phyloP scores from a whole-genome alignment of 2,329 filamentous ascomycete species.

The Penicillium hordei region DNA sequence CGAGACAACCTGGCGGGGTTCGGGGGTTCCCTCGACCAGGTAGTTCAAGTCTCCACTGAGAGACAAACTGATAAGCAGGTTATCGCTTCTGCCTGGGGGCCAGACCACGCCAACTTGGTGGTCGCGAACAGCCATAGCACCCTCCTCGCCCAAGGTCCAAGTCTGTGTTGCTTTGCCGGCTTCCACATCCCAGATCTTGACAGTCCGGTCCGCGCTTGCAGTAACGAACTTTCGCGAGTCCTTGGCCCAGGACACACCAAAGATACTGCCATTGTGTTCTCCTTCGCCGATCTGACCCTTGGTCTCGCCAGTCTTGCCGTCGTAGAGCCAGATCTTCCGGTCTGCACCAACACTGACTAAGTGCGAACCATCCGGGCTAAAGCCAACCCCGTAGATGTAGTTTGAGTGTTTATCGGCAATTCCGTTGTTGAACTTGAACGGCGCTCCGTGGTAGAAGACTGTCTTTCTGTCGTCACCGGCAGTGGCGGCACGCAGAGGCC shows the following conservation, averaged over 20 bases:
- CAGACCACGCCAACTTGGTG: constrained; percentile 96
- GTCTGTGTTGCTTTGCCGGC: constrained; percentile 72
- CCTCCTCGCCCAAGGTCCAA: constrained; percentile 80
- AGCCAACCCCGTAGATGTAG: constrained; percentile 83
- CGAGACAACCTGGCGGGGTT: constrained; percentile 70
- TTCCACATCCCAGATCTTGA: constrained; percentile 91
- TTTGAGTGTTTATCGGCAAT: constrained; percentile 76
- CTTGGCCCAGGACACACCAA: constrained; percentile 83
- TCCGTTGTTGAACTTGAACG: constrained; percentile 94
- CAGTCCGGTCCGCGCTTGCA: constrained; percentile 88
- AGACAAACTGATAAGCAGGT: constrained; percentile 84
- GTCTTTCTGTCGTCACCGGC: constrained; percentile 86
- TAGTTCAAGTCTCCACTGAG: constrained; percentile 90
- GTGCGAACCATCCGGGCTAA: constrained; percentile 79
- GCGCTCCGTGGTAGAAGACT: constrained; percentile 89
- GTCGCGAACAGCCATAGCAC: constrained; percentile 68
- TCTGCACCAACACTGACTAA: constrained; percentile 93
- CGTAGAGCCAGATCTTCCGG: constrained; percentile 87
- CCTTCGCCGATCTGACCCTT: constrained; percentile 67
- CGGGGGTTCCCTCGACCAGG: constrained; percentile 67
- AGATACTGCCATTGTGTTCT: constrained; percentile 89
- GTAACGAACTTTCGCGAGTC: constrained; percentile 87
- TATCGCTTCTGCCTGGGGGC: constrained; percentile 78
- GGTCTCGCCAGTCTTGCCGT: constrained; percentile 90
- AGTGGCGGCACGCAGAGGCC: constrained; percentile 87